Percentiles rank a stretch among this genome's conserved stretches.
phyloP scores from a whole-genome alignment of 2,329 filamentous ascomycete species.

The Malbranchea cinnamomea region DNA sequence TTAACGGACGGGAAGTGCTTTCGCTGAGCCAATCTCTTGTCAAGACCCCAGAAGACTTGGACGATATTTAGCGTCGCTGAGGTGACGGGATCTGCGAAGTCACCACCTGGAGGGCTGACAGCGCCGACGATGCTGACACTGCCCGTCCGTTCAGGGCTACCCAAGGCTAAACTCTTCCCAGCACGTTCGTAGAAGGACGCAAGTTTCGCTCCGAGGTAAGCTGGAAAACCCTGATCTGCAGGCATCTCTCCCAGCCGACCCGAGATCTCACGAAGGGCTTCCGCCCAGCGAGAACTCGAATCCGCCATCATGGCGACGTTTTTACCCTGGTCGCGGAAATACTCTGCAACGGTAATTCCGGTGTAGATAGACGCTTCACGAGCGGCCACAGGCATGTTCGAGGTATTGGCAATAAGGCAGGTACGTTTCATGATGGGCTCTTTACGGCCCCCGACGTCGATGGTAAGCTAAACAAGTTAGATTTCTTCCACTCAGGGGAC shows the following conservation, averaged over 20 bases:
- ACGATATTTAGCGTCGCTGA: slow-evolving; percentile 89
- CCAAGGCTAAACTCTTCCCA: slow-evolving; percentile 69
- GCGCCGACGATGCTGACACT: slow-evolving; percentile 97
- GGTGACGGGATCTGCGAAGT: slow-evolving; percentile 97
- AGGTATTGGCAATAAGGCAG: slow-evolving; percentile 95
- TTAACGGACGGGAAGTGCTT: slow-evolving; percentile 99
- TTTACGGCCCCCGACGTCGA: slow-evolving; percentile 83
- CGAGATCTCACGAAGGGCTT: slow-evolving; percentile 95
- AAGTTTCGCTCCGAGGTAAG: slow-evolving; percentile 90
- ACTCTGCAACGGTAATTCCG: slow-evolving; percentile 85
- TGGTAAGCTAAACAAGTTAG: slow-evolving; percentile 48
- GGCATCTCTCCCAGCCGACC: slow-evolving; percentile 99
- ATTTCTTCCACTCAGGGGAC: background rate
- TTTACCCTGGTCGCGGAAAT: slow-evolving; percentile 94
- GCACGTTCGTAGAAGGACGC: slow-evolving; percentile 99
- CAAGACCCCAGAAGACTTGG: slow-evolving; percentile 98
- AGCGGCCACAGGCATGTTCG: slow-evolving; percentile 98
- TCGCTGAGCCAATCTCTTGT: slow-evolving; percentile 97
- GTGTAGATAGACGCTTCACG: slow-evolving; percentile 99
- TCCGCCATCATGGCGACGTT: slow-evolving; percentile 99
- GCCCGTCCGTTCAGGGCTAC: slow-evolving; percentile 74
- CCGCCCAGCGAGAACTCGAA: slow-evolving; percentile 94
- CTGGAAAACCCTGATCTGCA: slow-evolving; percentile 98
- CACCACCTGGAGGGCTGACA: slow-evolving; percentile 92
- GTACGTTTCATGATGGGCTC: slow-evolving; percentile 99